These are phyloP conservation scores for Chlorella sp. DNA, from an alignment of 139 green algal genomes.

Conservation along the genomic window DNA sequence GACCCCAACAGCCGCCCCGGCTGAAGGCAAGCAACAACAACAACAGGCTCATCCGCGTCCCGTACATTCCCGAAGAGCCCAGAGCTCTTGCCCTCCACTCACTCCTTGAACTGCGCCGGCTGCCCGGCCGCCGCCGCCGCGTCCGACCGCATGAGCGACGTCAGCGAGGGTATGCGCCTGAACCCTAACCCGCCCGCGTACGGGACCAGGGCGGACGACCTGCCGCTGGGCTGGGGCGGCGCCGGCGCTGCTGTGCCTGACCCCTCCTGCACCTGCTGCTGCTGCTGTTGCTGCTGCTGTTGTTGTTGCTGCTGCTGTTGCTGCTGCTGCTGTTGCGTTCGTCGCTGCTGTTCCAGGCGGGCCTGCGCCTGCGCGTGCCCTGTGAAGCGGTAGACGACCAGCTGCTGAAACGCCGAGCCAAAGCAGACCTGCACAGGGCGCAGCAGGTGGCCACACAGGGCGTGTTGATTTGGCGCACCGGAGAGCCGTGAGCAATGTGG, in stretches of 20 bases:
- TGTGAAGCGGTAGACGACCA: constrained; percentile 5
- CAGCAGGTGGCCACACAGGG: background rate
- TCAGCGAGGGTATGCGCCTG: background rate
- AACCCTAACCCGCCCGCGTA: no score
- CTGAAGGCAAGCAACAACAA: no score
- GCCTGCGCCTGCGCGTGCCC: background rate
- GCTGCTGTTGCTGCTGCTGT: background rate
- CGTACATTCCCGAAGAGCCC: no score
- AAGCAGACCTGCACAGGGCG: constrained; percentile 1
- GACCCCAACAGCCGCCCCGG: no score
- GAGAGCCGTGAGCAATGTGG: background rate
- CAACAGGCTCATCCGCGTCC: no score
- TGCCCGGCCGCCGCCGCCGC: background rate
- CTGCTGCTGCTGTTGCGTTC: background rate
- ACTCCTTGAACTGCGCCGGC: background rate
- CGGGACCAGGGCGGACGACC: no score
- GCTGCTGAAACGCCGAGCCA: background rate
- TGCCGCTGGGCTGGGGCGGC: no score
- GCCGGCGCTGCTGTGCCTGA: no score
- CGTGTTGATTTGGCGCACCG: background rate
- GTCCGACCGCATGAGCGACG: background rate
- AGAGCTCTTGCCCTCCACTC: background rate
- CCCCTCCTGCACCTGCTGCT: background rate
- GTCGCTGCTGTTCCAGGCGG: background rate
- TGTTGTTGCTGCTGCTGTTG: background rate